Percentiles rank a stretch among this genome's conserved stretches.
Conservation (phyloP, 495 filamentous ascomycete genomes). For the Emericellopsis terricola region DNA sequence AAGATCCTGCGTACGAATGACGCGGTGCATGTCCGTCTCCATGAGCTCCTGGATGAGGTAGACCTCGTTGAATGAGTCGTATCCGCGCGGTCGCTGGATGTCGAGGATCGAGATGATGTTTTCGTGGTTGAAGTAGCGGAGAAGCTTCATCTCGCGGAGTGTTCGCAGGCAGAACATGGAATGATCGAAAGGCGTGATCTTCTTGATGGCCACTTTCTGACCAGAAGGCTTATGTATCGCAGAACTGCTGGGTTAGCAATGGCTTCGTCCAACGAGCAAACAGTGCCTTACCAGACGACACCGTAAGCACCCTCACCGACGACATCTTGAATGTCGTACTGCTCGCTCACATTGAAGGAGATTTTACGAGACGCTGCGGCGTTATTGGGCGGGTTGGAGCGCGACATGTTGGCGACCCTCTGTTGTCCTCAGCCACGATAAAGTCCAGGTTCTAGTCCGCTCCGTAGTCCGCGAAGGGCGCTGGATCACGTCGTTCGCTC, state of each 20-base stretch:
- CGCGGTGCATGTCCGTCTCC: slow-evolving; percentile 99
- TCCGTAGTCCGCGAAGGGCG: too few species aligned
- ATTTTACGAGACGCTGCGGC: slow-evolving; percentile 73
- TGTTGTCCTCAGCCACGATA: too few species aligned
- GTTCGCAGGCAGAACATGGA: slow-evolving; percentile 98
- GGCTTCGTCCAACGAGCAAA: not conserved
- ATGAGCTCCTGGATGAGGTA: slow-evolving; percentile 99
- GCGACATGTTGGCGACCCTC: slow-evolving; percentile 18
- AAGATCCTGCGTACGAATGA: slow-evolving; percentile 95
- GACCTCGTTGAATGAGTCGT: slow-evolving; percentile 92
- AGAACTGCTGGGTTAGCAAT: slow-evolving; percentile 40
- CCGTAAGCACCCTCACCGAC: slow-evolving; percentile 98
- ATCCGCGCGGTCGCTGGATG: slow-evolving; percentile 94
- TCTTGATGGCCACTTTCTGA: slow-evolving; percentile 99
- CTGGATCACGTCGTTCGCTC: too few species aligned
- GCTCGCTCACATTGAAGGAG: slow-evolving; percentile 98
- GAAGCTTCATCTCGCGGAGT: slow-evolving; percentile 96
- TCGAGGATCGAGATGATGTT: slow-evolving; percentile 99
- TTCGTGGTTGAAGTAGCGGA: slow-evolving; percentile 99
- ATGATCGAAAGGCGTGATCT: slow-evolving; percentile 98
- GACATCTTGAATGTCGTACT: slow-evolving; percentile 99
- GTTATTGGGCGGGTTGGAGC: slow-evolving; percentile 24
- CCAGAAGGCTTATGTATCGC: slow-evolving; percentile 96
- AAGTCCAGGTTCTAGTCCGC: too few species aligned
- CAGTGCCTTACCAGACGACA: slow-evolving; percentile 69